These are phyloP conservation scores for Sporothrix globosa DNA, from an alignment of 2,329 filamentous ascomycete species.

Conservation along the genomic window DNA sequence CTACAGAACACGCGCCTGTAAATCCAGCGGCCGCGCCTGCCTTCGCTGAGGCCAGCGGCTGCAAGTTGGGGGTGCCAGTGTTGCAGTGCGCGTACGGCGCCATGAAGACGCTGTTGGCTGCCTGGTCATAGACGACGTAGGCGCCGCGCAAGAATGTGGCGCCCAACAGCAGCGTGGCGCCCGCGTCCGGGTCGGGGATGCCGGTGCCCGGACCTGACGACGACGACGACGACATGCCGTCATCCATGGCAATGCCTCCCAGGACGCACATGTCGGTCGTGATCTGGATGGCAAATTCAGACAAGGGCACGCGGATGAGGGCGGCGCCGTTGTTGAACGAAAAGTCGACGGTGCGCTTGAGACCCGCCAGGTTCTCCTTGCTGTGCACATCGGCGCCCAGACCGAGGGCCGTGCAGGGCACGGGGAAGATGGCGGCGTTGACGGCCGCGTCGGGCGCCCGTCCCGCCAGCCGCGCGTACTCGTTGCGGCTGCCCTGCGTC, in stretches of 20 bases:
- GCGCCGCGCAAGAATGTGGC: conserved; percentile 43
- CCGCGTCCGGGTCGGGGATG: conserved; percentile 36
- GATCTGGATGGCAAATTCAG: conserved; percentile 55
- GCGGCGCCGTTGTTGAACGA: conserved; percentile 47
- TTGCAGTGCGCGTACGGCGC: conserved; percentile 43
- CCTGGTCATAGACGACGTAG: conserved; percentile 44
- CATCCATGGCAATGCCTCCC: conserved; percentile 40
- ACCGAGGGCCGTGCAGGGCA: conserved; percentile 46
- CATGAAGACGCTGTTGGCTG: conserved; percentile 41
- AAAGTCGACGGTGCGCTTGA: conserved; percentile 53
- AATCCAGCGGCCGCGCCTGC: conserved; percentile 32
- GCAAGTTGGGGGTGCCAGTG: conserved; percentile 33
- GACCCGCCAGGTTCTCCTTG: conserved; percentile 39
- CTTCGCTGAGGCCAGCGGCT: conserved; percentile 16
- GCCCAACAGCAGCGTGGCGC: conserved; percentile 39
- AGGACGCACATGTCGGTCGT: conserved; percentile 47
- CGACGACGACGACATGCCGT: background rate
- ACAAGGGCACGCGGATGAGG: conserved; percentile 46
- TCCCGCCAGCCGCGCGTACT: background rate
- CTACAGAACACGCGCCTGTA: conserved; percentile 34
- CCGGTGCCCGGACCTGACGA: background rate
- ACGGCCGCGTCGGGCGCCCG: background rate
- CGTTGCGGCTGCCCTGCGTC: background rate
- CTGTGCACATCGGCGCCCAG: conserved; percentile 5
- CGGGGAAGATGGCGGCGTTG: conserved; percentile 48